phyloP scores from a whole-genome alignment of 2,329 filamentous ascomycete species.

The Colletotrichum sp. region DNA sequence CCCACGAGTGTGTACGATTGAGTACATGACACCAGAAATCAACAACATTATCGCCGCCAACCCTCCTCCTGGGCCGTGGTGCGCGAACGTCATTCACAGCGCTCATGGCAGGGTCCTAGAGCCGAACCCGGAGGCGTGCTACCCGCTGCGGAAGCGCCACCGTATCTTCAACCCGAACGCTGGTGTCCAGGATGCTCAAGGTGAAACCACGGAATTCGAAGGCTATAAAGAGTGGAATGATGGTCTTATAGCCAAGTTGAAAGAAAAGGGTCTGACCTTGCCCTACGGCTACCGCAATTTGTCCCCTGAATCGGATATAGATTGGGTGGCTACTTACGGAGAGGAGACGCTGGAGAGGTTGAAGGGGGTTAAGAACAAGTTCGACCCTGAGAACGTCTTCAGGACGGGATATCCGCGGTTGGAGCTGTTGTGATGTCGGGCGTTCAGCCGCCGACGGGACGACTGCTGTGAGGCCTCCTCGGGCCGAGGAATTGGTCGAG shows the following conservation, averaged over 20 bases:
- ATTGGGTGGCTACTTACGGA: slow-evolving; percentile 34
- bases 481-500: neutral
- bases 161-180: slow-evolving; percentile 27
- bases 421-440: neutral
- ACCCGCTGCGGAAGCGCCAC: slow-evolving; percentile 34
- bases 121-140: neutral
- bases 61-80: neutral
- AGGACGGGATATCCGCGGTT: neutral
- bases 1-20: neutral
- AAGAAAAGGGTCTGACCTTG: slow-evolving; percentile 35
- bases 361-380: slow-evolving; percentile 12
- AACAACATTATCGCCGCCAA: neutral
- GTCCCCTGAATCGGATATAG: slow-evolving; percentile 17
- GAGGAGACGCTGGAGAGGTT: slow-evolving; percentile 23
- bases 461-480: neutral
- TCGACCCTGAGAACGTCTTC: slow-evolving; percentile 20
- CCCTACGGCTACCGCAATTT: slow-evolving; percentile 23
- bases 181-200: slow-evolving; percentile 26
- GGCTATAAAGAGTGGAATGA: slow-evolving; percentile 25
- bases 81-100: neutral
- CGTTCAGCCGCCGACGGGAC: neutral
- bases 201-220: slow-evolving; percentile 26
- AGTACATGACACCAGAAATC: neutral
- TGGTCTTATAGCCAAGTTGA: slow-evolving; percentile 28
- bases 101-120: neutral